phyloP scores from a whole-genome alignment of 2,329 filamentous ascomycete genomes.

The Fusarium denticulatum region DNA sequence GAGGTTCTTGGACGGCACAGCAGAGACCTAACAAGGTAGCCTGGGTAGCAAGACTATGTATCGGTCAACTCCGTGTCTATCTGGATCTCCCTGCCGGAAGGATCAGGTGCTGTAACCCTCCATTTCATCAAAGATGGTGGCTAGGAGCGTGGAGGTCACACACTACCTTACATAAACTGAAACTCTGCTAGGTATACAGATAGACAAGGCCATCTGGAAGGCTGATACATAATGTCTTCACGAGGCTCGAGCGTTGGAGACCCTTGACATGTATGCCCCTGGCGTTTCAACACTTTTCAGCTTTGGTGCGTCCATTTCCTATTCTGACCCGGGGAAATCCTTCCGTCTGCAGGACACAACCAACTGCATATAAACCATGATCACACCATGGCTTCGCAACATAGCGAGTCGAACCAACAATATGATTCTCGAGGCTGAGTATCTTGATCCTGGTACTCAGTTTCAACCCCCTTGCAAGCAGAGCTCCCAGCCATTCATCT shows the following conservation, averaged over 20 bases:
- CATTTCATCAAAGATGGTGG: slow-evolving; percentile 9
- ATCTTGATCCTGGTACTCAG: background rate
- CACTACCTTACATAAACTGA: slow-evolving; percentile 24
- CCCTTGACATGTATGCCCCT: background rate
- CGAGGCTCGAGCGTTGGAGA: background rate
- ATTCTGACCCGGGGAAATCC: slow-evolving; percentile 16
- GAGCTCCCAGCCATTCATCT: background rate
- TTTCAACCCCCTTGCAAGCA: background rate
- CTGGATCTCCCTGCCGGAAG: slow-evolving; percentile 9
- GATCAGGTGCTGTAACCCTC: slow-evolving; percentile 7
- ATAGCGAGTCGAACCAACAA: slow-evolving; percentile 9
- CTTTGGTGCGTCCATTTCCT: slow-evolving; percentile 19
- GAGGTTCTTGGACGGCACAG: slow-evolving; percentile 18
- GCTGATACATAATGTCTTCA: background rate
- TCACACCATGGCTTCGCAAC: background rate
- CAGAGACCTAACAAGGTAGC: background rate
- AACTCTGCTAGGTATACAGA: background rate
- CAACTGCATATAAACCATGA: slow-evolving; percentile 24
- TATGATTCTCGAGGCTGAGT: background rate
- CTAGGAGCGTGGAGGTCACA: slow-evolving; percentile 17
- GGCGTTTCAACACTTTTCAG: slow-evolving; percentile 17
- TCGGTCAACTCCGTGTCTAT: slow-evolving; percentile 21
- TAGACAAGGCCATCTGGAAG: background rate
- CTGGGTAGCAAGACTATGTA: background rate
- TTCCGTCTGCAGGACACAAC: slow-evolving; percentile 24